Conservation (phyloP, 1,139 yeast genomes). For the Taphrina flavorubra region DNA sequence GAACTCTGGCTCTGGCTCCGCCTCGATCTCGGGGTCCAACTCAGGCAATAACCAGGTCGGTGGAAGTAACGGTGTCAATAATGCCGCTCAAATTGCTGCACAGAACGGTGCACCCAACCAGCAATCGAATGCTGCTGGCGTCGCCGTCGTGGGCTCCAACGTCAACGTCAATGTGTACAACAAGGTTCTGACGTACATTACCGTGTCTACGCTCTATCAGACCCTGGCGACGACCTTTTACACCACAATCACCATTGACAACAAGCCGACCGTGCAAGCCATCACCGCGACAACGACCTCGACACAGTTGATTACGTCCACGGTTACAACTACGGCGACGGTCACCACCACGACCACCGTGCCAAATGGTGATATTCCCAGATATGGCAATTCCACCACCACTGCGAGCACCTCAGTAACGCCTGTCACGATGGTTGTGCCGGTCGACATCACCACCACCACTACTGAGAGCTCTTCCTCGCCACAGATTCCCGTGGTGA, state of each 20-base stretch:
- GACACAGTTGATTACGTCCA: neutral
- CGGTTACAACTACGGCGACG: neutral
- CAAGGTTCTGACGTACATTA: neutral
- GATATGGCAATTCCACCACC: neutral
- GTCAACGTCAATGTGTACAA: neutral
- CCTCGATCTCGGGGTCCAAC: neutral
- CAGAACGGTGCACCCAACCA: neutral
- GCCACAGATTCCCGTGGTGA: neutral
- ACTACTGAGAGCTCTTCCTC: neutral
- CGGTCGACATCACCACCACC: neutral
- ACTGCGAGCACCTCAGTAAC: neutral
- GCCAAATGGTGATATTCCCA: neutral
- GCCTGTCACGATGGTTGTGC: neutral
- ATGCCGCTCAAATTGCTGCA: neutral
- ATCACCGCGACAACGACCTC: neutral
- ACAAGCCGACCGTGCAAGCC: neutral
- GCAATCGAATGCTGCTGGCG: constrained; percentile 1
- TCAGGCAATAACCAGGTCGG: neutral
- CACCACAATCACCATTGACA: neutral
- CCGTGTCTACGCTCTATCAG: neutral
- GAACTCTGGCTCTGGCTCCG: neutral
- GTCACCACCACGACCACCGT: neutral
- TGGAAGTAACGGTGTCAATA: neutral
- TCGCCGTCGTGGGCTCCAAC: neutral
- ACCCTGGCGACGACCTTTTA: neutral